Evolutionary conservation across 371 early-diverging fungal species (phyloP), one percentile per base, ranked within the genome.

Genomic region (Mortierella sp.): DNA sequence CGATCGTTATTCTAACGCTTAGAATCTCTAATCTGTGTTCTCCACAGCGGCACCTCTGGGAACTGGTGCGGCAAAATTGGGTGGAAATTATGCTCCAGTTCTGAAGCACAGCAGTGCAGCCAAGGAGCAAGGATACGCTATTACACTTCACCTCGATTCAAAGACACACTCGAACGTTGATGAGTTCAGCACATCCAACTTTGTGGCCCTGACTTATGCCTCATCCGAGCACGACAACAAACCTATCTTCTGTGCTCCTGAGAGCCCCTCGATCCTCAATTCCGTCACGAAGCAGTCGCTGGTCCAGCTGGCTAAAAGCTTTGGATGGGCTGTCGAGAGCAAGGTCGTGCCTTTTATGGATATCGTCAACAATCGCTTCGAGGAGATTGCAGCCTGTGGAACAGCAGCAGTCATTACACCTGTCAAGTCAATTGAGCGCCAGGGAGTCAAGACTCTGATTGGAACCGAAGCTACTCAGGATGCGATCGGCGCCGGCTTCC

Each of bases 351-450:
- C 72, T 19, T 92, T 86, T 72, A 71, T 79, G 14, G 92, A 92
- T 54, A 73, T 92, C 7, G 78, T 67, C 42, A 69, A 83, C 42
- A 89, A 89, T 49, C 71, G 79, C 21, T 91, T 92, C 72, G 86
- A 80, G 21, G 92, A 92, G 66, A 83, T 90, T 8, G 92, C 90
- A 23, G 94, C 94, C 32, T 87, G 88, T 59, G 94, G 94, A 14
- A 93, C 93, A 4, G 94, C 94, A 8, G 92, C 91, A 4, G 87
- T 93, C 43, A 87, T 94, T 53, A 93, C 93, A 8, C 92, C 94
- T 28, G 87, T 94, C 50, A 86, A 85, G 44, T 82, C 82, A 48
- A 90, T 94, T 59, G 86, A 89, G 48, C 85, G 87, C 47, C 88
- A 88, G 1, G 82, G 83, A 17, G 63, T 79, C 46, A 70, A 62